Percentiles rank a stretch among this genome's conserved stretches.
These are phyloP conservation scores for Xylaria arbuscula DNA, from an alignment of 2,329 filamentous ascomycete species.

Conservation along the genomic window DNA sequence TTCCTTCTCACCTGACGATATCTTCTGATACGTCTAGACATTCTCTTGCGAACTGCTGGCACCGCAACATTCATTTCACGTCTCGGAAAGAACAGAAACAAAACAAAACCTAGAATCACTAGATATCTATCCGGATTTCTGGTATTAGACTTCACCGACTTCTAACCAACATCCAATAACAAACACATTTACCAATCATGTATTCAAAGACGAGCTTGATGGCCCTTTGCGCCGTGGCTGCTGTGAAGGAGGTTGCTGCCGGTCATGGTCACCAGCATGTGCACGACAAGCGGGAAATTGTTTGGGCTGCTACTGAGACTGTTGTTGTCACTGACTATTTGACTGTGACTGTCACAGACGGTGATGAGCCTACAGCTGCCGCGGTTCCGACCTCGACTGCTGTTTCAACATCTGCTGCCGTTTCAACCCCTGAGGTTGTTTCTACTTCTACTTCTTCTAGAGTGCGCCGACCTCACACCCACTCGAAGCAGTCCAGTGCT, in stretches of 20 bases:
- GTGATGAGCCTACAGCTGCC: constrained; percentile 36
- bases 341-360: constrained; percentile 46
- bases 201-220: constrained; percentile 48
- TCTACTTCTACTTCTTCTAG: constrained; percentile 28
- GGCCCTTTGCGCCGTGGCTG: constrained; percentile 48
- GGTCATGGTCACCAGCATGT: constrained; percentile 45
- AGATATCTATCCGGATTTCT: constrained; percentile 13
- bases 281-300: constrained; percentile 47
- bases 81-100: constrained; percentile 35
- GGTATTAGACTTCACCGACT: constrained; percentile 10
- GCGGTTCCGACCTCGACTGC: constrained; percentile 16
- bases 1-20: constrained; percentile 42
- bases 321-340: constrained; percentile 48
- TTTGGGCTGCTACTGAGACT: constrained; percentile 48
- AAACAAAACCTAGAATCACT: constrained; percentile 16
- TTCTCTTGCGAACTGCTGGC: constrained; percentile 47
- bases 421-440: not conserved
- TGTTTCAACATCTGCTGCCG: constrained; percentile 12
- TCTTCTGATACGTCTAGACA: constrained; percentile 42
- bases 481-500: constrained; percentile 27
- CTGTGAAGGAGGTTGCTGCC: constrained; percentile 46
- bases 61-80: constrained; percentile 44
- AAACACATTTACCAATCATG: constrained; percentile 41
- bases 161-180: constrained; percentile 24
- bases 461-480: constrained; percentile 27